These are phyloP conservation scores for Aspergillus neoniger DNA, from an alignment of 2,329 filamentous ascomycete species.

Conservation along the genomic window DNA sequence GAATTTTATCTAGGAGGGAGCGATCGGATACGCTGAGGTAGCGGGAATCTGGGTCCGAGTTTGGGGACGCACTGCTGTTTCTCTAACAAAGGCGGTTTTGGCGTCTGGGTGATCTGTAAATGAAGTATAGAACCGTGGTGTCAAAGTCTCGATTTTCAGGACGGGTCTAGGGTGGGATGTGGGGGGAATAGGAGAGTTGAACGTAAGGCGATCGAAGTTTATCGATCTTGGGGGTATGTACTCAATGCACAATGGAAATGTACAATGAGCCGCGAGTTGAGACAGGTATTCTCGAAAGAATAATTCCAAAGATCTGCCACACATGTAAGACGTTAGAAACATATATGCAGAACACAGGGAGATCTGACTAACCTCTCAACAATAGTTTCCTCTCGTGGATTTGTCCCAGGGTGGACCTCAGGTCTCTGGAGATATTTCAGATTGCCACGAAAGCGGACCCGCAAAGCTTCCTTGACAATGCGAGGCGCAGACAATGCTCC, in stretches of 20 bases:
- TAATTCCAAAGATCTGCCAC: background rate
- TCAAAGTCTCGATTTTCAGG: background rate
- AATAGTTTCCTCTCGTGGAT: slow-evolving; percentile 12
- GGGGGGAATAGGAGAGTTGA: background rate
- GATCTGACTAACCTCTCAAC: slow-evolving; percentile 8
- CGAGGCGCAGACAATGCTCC: slow-evolving; percentile 4
- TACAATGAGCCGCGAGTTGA: background rate
- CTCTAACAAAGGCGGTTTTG: background rate
- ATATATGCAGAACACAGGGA: background rate
- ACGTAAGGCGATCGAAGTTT: background rate
- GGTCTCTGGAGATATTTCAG: slow-evolving; percentile 14
- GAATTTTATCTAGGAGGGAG: too few species aligned
- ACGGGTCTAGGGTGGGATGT: background rate
- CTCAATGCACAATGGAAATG: background rate
- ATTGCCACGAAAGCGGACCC: slow-evolving; percentile 16
- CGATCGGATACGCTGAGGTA: too few species aligned
- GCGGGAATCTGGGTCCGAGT: too few species aligned
- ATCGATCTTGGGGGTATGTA: background rate
- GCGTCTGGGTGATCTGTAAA: background rate
- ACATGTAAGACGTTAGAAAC: background rate
- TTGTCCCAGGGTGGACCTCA: background rate
- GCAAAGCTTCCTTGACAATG: slow-evolving; percentile 16
- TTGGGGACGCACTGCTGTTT: background rate
- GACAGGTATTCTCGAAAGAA: background rate
- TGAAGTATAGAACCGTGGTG: background rate